Percentiles rank a stretch among this genome's conserved stretches.
phyloP scores from a whole-genome alignment of 2,329 filamentous ascomycete species.

The Biscogniauxia mediterranea region DNA sequence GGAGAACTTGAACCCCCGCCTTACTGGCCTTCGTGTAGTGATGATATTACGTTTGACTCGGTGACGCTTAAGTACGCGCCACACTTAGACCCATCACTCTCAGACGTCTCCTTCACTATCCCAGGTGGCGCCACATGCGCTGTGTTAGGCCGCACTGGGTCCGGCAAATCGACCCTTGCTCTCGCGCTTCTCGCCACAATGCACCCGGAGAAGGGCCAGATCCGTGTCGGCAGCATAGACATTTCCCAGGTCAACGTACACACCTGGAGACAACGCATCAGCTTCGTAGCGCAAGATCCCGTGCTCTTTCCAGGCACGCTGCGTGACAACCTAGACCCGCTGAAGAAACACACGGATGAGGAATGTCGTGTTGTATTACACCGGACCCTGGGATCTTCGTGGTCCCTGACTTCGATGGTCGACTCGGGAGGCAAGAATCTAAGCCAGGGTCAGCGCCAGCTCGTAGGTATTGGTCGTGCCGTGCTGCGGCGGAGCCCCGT shows the following conservation, averaged over 20 bases:
- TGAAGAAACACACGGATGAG: conserved; percentile 53
- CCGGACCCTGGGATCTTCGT: conserved; percentile 55
- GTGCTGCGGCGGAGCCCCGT: conserved; percentile 59
- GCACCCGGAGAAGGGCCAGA: conserved; percentile 47
- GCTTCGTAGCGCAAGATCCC: conserved; percentile 64
- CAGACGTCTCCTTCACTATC: conserved; percentile 68
- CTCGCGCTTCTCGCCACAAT: conserved; percentile 58
- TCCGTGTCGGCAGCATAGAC: conserved; percentile 54
- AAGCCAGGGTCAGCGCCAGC: conserved; percentile 61
- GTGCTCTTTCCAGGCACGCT: conserved; percentile 59
- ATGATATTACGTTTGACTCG: conserved; percentile 72
- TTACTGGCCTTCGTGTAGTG: conserved; percentile 70
- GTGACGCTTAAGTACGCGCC: conserved; percentile 79
- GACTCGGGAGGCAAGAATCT: conserved; percentile 61
- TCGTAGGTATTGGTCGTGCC: conserved; percentile 59
- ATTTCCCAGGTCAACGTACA: conserved; percentile 54
- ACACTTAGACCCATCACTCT: conserved; percentile 70
- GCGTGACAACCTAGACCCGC: conserved; percentile 67
- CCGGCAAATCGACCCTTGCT: conserved; percentile 78
- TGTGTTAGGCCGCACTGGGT: conserved; percentile 80
- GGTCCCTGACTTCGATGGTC: conserved; percentile 49
- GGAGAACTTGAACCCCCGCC: conserved; percentile 69
- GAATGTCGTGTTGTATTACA: conserved; percentile 53
- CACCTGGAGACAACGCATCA: conserved; percentile 55
- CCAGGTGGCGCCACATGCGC: conserved; percentile 61